These are phyloP conservation scores for Isatis tinctoria DNA, from an alignment of 345 rosid genomes.

Conservation along the genomic window DNA sequence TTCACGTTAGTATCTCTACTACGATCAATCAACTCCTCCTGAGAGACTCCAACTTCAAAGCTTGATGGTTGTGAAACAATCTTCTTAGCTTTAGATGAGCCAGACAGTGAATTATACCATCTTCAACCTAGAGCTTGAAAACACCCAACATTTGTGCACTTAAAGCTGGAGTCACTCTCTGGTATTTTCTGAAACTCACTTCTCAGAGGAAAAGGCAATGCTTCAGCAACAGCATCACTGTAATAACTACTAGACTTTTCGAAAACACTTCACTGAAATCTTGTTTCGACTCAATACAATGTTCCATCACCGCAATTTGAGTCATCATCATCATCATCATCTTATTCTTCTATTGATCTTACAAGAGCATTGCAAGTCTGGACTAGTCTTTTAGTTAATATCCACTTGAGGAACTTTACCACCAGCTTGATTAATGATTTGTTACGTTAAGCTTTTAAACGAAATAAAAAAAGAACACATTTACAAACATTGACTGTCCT, in stretches of 20 bases:
- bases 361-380: background rate
- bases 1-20: background rate
- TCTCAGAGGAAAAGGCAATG: background rate
- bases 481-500: background rate
- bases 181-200: background rate
- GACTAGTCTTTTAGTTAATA: constrained; percentile 25
- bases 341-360: background rate
- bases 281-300: background rate
- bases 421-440: constrained; percentile 33
- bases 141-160: constrained; percentile 2
- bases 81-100: background rate
- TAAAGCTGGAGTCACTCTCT: background rate
- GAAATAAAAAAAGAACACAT: background rate
- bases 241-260: background rate
- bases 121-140: constrained; percentile 13
- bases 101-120: background rate
- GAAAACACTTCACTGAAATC: background rate
- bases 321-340: constrained; percentile 18
- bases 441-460: constrained; percentile 27
- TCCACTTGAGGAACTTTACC: constrained; percentile 29
- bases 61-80: background rate
- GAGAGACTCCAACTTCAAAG: background rate
- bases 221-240: background rate
- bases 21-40: background rate
- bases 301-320: background rate